phyloP scores from a whole-genome alignment of 768 basidiomycete genomes.

The Panaeolus papilionaceus region DNA sequence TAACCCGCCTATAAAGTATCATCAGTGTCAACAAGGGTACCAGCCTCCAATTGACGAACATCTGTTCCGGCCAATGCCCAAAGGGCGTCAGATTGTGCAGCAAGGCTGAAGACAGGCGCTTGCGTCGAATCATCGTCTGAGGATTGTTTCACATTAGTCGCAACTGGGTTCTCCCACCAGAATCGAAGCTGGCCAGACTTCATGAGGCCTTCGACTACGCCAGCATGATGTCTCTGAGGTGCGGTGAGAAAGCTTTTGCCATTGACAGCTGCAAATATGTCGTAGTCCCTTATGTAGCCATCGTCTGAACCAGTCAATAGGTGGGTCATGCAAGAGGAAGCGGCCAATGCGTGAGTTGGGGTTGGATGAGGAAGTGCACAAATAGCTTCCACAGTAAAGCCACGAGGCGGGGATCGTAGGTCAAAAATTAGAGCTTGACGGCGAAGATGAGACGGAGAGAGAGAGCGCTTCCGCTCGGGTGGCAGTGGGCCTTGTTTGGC shows the following conservation, averaged over 20 bases:
- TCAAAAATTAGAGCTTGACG: constrained; percentile 55
- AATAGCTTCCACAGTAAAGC: constrained; percentile 89
- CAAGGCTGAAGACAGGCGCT: constrained; percentile 88
- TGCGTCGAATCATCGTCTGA: constrained; percentile 57
- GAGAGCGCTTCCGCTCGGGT: constrained; percentile 35
- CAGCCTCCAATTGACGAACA: constrained; percentile 52
- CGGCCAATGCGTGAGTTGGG: constrained; percentile 87
- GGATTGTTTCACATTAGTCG: constrained; percentile 31
- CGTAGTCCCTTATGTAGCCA: constrained; percentile 92
- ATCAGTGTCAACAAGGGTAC: constrained; percentile 20
- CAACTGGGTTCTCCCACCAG: constrained; percentile 86
- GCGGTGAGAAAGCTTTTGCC: constrained; percentile 87
- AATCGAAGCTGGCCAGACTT: constrained; percentile 85
- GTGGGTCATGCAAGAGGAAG: constrained; percentile 87
- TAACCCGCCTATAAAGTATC: constrained; percentile 68
- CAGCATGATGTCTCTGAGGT: constrained; percentile 87
- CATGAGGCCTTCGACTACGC: constrained; percentile 90
- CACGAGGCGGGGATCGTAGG: constrained; percentile 49
- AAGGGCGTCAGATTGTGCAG: constrained; percentile 90
- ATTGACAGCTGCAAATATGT: constrained; percentile 89
- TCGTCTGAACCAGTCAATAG: constrained; percentile 92
- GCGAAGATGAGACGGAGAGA: constrained; percentile 40
- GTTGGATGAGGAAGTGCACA: constrained; percentile 91
- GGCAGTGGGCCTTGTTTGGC: constrained; percentile 24
- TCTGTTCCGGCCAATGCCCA: constrained; percentile 91